These are phyloP conservation scores for Ramaria sp. DNA, from an alignment of 768 basidiomycete genomes.

Conservation along the genomic window DNA sequence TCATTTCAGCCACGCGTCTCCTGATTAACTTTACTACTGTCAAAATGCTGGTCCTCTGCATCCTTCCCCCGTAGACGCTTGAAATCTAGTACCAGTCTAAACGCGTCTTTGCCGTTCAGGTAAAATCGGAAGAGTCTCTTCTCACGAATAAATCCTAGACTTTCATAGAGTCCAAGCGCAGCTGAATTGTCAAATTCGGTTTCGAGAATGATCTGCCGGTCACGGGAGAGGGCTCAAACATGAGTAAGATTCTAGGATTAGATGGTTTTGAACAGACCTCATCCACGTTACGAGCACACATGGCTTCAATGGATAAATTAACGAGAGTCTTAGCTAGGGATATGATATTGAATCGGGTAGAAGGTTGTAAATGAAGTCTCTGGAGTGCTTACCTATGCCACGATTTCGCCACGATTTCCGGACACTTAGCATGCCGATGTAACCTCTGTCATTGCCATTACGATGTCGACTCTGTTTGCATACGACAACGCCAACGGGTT, in stretches of 20 bases:
- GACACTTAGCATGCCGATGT: constrained; percentile 97
- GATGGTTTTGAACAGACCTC: constrained; percentile 51
- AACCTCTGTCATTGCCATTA: constrained; percentile 71
- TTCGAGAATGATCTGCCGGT: constrained; percentile 78
- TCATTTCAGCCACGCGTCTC: no score
- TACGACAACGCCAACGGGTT: constrained; percentile 85
- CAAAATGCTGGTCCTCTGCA: neutral
- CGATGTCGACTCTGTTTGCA: constrained; percentile 93
- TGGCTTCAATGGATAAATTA: constrained; percentile 68
- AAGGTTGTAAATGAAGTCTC: neutral
- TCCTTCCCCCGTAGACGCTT: constrained; percentile 17
- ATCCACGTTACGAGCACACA: constrained; percentile 74
- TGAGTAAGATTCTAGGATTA: constrained; percentile 1
- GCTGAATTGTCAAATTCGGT: constrained; percentile 91
- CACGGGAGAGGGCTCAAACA: neutral
- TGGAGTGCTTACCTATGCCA: constrained; percentile 68
- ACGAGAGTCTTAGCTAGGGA: constrained; percentile 74
- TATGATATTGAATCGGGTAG: constrained; percentile 2
- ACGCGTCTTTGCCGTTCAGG: constrained; percentile 94
- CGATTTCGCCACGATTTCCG: constrained; percentile 74
- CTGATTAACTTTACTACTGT: no score
- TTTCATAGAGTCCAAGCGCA: constrained; percentile 82
- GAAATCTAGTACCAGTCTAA: constrained; percentile 62
- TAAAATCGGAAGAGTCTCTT: constrained; percentile 94
- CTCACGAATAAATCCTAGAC: constrained; percentile 90